A percentile compares a stretch with the other conserved stretches of the same genome.
phyloP scores from a whole-genome alignment of 2,329 filamentous ascomycete species.

The Leptographium galeiforme region DNA sequence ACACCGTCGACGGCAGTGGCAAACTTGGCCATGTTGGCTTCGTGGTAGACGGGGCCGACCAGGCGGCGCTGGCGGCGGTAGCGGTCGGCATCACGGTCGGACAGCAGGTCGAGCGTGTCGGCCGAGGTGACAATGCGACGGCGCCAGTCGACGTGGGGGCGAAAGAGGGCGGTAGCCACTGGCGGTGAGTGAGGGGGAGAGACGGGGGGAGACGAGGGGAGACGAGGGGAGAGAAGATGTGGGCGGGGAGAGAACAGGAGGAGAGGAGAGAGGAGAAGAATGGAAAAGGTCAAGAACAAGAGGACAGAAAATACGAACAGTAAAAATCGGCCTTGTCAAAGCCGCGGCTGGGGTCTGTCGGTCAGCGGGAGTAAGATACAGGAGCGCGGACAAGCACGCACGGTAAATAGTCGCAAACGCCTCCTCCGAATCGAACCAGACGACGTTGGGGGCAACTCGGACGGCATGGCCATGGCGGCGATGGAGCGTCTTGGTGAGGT shows the following conservation, averaged over 20 bases:
- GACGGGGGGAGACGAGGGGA: not conserved
- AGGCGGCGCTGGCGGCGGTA: constrained; percentile 36
- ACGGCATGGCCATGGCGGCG: constrained; percentile 33
- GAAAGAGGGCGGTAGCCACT: constrained; percentile 33
- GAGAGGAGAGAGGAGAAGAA: no score
- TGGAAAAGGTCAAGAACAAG: not conserved
- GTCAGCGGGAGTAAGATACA: not conserved
- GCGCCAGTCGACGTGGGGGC: constrained; percentile 26
- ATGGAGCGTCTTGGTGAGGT: constrained; percentile 31
- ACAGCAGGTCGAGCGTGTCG: constrained; percentile 37
- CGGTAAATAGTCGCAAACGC: constrained; percentile 35
- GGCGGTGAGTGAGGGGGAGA: not conserved
- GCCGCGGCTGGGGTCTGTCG: constrained; percentile 29
- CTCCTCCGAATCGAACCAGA: constrained; percentile 36
- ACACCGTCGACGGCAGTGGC: constrained; percentile 28
- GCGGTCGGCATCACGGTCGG: constrained; percentile 30
- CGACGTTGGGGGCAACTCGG: constrained; percentile 38
- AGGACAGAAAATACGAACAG: constrained; percentile 19
- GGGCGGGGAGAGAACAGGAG: no score
- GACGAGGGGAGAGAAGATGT: no score
- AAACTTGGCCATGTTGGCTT: constrained; percentile 26
- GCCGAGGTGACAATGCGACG: constrained; percentile 20
- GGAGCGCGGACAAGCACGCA: constrained; percentile 12
- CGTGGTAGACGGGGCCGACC: constrained; percentile 34
- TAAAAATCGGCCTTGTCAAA: constrained; percentile 41